Evolutionary conservation across 805 yeast genomes (phyloP).

Genomic region (Yarrowia divulgata): DNA sequence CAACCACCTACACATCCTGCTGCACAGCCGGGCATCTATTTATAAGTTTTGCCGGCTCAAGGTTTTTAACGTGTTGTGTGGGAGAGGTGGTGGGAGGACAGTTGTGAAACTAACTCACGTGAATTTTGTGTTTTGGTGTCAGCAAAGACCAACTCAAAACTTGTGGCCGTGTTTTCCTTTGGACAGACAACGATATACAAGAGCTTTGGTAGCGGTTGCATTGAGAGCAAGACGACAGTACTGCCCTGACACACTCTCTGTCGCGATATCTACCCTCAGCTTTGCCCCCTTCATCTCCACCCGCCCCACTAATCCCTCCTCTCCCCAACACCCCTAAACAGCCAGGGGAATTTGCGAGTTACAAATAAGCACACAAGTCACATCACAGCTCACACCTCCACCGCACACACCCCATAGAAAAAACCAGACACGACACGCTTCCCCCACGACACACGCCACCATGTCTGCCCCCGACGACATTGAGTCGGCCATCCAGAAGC

Average conservation of each 20-base stretch:
- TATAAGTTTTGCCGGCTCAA: constrained; percentile 4
- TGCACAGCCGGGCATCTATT: constrained; percentile 17
- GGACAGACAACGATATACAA: not conserved
- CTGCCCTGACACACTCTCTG: too few relatives aligned
- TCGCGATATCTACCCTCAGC: too few relatives aligned
- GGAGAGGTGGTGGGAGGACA: not conserved
- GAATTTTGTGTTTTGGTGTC: constrained; percentile 37
- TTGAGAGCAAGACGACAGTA: too few relatives aligned
- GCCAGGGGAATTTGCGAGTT: constrained; percentile 22
- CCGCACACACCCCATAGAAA: not conserved
- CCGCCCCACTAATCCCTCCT: too few relatives aligned
- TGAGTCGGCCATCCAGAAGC: constrained; percentile 62
- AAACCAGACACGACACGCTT: too few relatives aligned
- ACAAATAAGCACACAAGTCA: constrained; percentile 23
- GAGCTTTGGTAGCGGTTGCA: too few relatives aligned
- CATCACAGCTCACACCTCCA: constrained; percentile 8
- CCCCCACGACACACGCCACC: not conserved
- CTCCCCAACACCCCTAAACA: not conserved
- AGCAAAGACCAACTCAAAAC: constrained; percentile 21
- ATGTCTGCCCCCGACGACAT: constrained; percentile 39
- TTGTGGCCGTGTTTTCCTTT: constrained; percentile 7
- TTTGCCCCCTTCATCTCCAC: too few relatives aligned
- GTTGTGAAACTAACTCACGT: constrained; percentile 31
- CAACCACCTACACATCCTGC: too few relatives aligned
- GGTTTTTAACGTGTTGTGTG: constrained; percentile 30